A percentile compares a stretch with the other conserved stretches of the same genome.
These are phyloP conservation scores for Mortierella sp. DNA, from an alignment of 371 early-diverging fungal species.

Conservation along the genomic window DNA sequence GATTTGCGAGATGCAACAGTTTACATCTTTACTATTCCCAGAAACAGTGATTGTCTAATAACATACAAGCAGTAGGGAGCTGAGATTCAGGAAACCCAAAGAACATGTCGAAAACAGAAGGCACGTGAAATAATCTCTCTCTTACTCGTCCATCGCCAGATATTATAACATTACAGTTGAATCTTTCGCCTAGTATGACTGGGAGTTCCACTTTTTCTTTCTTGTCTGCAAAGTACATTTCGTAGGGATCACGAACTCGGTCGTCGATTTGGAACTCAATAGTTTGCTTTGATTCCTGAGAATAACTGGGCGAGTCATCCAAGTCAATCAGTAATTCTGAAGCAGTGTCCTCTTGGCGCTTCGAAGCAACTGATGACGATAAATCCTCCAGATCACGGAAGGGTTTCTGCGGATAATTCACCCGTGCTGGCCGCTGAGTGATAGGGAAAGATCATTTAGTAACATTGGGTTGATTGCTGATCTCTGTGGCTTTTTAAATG, in stretches of 20 bases:
- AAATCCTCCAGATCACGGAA: conserved; percentile 1
- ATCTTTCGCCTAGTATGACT: conserved; percentile 20
- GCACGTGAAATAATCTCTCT: neutral
- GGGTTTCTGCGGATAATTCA: conserved; percentile 5
- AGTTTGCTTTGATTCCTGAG: neutral
- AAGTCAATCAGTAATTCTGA: conserved; percentile 22
- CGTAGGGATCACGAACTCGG: conserved; percentile 15
- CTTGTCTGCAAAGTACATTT: conserved; percentile 36
- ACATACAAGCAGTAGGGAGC: neutral
- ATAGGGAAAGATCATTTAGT: neutral
- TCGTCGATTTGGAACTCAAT: conserved; percentile 19
- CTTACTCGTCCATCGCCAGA: conserved; percentile 28
- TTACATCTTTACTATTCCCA: conserved; percentile 19
- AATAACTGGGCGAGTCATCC: neutral
- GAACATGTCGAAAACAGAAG: neutral
- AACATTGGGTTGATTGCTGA: neutral
- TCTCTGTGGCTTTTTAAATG: neutral
- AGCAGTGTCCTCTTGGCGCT: neutral
- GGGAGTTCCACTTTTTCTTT: conserved; percentile 33
- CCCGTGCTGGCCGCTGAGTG: conserved; percentile 5
- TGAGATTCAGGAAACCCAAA: neutral
- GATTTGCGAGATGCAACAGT: conserved; percentile 5
- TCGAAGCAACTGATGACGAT: neutral
- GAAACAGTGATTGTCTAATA: conserved; percentile 19
- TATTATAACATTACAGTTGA: conserved; percentile 16